Evolutionary conservation across 257 asterid genomes (phyloP).

Genomic region (Cynanchum wilfordii): DNA sequence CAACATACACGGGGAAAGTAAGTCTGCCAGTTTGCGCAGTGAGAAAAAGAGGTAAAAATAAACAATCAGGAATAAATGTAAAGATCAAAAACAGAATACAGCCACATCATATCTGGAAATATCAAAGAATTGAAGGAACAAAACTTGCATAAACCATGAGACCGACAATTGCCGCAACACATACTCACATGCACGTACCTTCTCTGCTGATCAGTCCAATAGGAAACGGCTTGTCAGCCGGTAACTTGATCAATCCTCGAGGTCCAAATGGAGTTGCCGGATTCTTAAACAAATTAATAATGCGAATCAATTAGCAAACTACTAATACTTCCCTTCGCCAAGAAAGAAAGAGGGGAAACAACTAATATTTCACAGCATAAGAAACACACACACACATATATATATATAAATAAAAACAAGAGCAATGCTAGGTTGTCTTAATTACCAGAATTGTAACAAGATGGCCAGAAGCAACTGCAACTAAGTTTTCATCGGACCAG

Average conservation of each 20-base stretch:
- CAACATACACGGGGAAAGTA: conserved; percentile 65
- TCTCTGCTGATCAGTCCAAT: conserved; percentile 56
- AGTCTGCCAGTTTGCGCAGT: conserved; percentile 33
- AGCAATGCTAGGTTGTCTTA: not conserved
- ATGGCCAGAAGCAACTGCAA: conserved; percentile 74
- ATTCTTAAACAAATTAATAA: conserved; percentile 19
- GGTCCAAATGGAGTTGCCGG: conserved; percentile 42
- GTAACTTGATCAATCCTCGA: conserved; percentile 68
- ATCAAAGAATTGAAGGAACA: not conserved
- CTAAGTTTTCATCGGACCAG: conserved; percentile 88
- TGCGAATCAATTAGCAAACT: not conserved
- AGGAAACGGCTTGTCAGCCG: conserved; percentile 62
- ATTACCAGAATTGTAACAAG: conserved; percentile 61
- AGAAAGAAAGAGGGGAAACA: not conserved
- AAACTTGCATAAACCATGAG: not conserved
- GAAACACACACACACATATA: too few relatives aligned
- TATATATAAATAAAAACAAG: not conserved
- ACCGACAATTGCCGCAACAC: not conserved
- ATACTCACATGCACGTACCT: conserved; percentile 32
- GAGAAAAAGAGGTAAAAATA: conserved; percentile 12
- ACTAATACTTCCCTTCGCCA: not conserved
- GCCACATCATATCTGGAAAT: not conserved
- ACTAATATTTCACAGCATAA: not conserved
- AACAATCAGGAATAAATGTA: not conserved
- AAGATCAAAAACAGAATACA: not conserved